Evolutionary conservation across 345 rosid genomes (phyloP), one percentile per base, ranked within the genome.

Genomic region (Pseudoturritis turrita): DNA sequence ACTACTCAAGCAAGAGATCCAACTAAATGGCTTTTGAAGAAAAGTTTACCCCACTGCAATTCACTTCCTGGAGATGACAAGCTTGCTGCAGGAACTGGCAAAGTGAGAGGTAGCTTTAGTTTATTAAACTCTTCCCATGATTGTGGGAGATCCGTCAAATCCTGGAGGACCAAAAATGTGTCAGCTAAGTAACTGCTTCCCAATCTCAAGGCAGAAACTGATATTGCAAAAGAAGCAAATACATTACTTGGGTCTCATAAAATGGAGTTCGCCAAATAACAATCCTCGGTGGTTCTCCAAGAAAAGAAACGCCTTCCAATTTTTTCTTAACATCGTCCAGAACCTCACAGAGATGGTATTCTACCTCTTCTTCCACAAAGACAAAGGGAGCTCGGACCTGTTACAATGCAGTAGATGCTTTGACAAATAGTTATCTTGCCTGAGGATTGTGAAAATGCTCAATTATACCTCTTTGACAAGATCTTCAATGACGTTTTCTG

Each of bases 291-390:
- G 56, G 44, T 25, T 72, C 77, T 46, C 84, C 81, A 36, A 23
- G 10, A 46, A 67, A 65, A 56, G 79, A 29, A 21, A 75, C 44
- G 12, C 47, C 62, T 33, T 56, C 60, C 51, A 88, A 62, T 14
- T 79, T 69, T 33, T 71, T 79, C 59, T 78, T 84, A 23, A 88
- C 88, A 60, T 46, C 71, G 3, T 68, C 71, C 62, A 85, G 36
- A 56, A 73, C 57, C 81, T 63, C 65, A 15, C 76, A 78, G 10
- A 90, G 66, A 74, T 84, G 81, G 41, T 83, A 82, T 75, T 93
- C 98, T 5, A 85, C 91, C 81, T 93, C 98, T 65, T 83, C 87
- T 81, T 93, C 96, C 31, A 81, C 81, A 81, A 84, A 80, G 51
- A 93, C 71, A 59, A 46, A 65, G 13, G 87, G 77, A 66, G 86